Base-by-base conservation (phyloP, 139 green algal species). In the Closterium sp. region DNA sequence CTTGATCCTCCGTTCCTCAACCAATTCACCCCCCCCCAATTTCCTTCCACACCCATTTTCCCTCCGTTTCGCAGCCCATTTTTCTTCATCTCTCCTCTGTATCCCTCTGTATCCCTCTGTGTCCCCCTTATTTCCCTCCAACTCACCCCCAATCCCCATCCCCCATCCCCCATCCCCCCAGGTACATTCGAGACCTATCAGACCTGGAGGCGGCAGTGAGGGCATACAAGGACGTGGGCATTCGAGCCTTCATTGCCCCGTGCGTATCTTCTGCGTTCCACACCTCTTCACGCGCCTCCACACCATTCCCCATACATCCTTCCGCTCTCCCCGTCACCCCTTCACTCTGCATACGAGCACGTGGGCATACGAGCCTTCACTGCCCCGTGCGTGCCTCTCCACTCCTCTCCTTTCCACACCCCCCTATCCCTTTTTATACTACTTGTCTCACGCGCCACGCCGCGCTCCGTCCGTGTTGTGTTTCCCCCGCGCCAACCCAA, bases 181-280 rank as follows among this genome's bases (percentile, higher is more conserved):
- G 89, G 62, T 93, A 93, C 29, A 84, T 24, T 6, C 89, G 92
- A 17, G 10, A 94, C 42, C 91, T 93, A 29, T 28, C 90, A 1
- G 92, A 94, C 50, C 89, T 94, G 9, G 92, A 93, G 29, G 92
- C 92, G 4, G 92, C 92, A 79, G 92, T 94, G 22, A 32, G 31
- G 10, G 92, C 70, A 62, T 94, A 94, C 88, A 93, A 93, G 89
- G 27, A 91, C 9, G 9, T 92, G 1, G 92, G 92, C 27, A 92
- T 94, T 28, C 92, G 92, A 7, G 89, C 89, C 42, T 94, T 87
- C 79, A 94, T 94, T n/a, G 92, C 92, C 29, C 92, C 92, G 30
- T 92, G 85, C 28, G 70, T 92, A 4, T n/a, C n/a, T n/a, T n/a
- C n/a, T n/a, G n/a, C n/a, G n/a, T n/a, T n/a, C n/a, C n/a, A n/a